Percentiles rank a stretch among this genome's conserved stretches.
phyloP scores from a whole-genome alignment of 495 filamentous ascomycete species.

The Podospora conica region DNA sequence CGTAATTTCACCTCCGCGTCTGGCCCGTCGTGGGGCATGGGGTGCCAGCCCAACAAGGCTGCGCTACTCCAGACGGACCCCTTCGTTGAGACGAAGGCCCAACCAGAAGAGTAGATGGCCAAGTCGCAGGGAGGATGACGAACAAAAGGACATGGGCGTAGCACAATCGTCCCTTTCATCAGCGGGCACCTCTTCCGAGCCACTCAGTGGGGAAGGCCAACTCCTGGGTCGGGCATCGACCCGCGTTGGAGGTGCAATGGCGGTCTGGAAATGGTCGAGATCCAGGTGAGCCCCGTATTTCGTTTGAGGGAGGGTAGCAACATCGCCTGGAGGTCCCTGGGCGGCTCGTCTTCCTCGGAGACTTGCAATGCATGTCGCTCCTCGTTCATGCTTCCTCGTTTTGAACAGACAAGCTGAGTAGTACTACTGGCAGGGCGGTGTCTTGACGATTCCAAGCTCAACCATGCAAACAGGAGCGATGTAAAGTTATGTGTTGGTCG shows the following conservation, averaged over 20 bases:
- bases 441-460: not conserved
- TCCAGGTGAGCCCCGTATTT: not conserved
- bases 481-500: not conserved
- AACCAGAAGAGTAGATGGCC: not conserved
- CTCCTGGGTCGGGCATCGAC: not conserved
- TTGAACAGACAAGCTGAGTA: not conserved
- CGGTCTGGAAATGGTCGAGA: no score
- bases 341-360: not conserved
- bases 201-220: not conserved
- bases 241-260: not conserved
- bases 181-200: no score
- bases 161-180: no score
- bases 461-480: not conserved
- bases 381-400: not conserved
- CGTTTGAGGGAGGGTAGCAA: not conserved
- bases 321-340: not conserved
- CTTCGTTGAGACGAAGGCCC: not conserved
- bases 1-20: not conserved
- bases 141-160: no score
- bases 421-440: not conserved
- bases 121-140: not conserved
- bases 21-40: not conserved
- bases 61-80: not conserved
- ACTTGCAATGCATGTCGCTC: not conserved
- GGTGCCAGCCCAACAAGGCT: not conserved